Evolutionary conservation across 805 yeast species (phyloP), one percentile per base, ranked within the genome.

Genomic region (Kluyveromyces starmeri): DNA sequence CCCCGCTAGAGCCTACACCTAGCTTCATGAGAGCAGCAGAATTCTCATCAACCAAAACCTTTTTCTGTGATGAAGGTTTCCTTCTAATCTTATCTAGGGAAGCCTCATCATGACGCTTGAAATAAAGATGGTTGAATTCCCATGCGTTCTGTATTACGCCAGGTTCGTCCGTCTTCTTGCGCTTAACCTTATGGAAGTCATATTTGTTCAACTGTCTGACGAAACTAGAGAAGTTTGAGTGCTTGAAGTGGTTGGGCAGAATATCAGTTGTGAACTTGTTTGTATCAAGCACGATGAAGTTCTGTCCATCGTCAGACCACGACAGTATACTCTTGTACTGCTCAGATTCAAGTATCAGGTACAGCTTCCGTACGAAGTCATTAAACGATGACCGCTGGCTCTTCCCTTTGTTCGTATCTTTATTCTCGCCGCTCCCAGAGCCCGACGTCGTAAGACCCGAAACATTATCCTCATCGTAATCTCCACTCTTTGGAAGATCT

Each of bases 141-240:
- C 97, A 89, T 19, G 61, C 59, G 32, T 53, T 53, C 33, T 64
- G 70, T 47, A 70, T 71, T 41, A 74, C 82, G 45, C 77, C 86
- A 38, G 67, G 72, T 8, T n/a, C 33, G 5, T 16, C 20, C 13
- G 10, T 30, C 25, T 22, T 30, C 26, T 82, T 65, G 29, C 75
- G 67, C 53, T 89, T 83, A 28, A 92, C 94, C 62, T 92, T 92
- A 66, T 92, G 98, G 65, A 92, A 92, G 59, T 89, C 98, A 54
- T 92, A 92, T 60, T 92, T 92, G 68, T 92, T 92, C 49, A 92
- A 67, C 56, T 92, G 98, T 29, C 98, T 73, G 14, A 89, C 97
- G 63, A 89, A 89, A 47, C 88, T 75, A 23, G 97, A 89, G 62
- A 89, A 92, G 62, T 92, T 92, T 38, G 85, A 75, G 60, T 92